Evolutionary conservation across 768 basidiomycete species (phyloP).

Genomic region (Trametes cingulata): DNA sequence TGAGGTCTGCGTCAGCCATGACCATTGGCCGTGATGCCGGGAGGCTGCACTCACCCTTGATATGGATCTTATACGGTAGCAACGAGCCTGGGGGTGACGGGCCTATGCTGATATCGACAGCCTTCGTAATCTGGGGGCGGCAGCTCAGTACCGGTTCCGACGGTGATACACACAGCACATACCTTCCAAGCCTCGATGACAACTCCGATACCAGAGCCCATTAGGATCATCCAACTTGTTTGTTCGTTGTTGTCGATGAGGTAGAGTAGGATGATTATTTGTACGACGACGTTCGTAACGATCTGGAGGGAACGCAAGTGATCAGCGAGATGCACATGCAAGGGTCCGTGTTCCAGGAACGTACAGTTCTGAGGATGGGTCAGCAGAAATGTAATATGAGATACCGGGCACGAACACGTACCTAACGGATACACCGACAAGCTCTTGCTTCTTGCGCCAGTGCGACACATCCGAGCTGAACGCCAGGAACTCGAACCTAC

Average conservation of each 20-base stretch:
- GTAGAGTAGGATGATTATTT: slow-evolving; percentile 86
- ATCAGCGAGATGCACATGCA: background rate
- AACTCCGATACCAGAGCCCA: slow-evolving; percentile 81
- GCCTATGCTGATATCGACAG: slow-evolving; percentile 80
- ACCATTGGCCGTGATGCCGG: slow-evolving; percentile 11
- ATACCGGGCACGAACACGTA: slow-evolving; percentile 35
- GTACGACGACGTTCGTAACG: slow-evolving; percentile 92
- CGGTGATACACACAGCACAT: slow-evolving; percentile 1
- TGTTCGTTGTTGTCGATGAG: slow-evolving; percentile 94
- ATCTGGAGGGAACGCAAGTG: slow-evolving; percentile 44
- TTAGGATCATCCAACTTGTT: slow-evolving; percentile 97
- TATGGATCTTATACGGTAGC: slow-evolving; percentile 77
- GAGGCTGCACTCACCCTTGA: slow-evolving; percentile 61
- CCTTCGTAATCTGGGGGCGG: slow-evolving; percentile 70
- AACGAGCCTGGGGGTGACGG: slow-evolving; percentile 60
- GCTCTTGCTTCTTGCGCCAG: slow-evolving; percentile 92
- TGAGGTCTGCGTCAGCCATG: slow-evolving; percentile 24
- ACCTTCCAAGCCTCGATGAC: slow-evolving; percentile 96
- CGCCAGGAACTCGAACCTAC: slow-evolving; percentile 91
- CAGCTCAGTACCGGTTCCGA: background rate
- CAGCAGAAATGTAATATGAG: background rate
- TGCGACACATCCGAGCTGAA: slow-evolving; percentile 95
- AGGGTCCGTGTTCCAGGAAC: slow-evolving; percentile 20
- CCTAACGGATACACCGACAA: slow-evolving; percentile 94
- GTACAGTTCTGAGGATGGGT: slow-evolving; percentile 52